Percentiles rank a stretch among this genome's conserved stretches.
phyloP scores from a whole-genome alignment of 768 basidiomycete genomes.

The Lactarius sanguifluus region DNA sequence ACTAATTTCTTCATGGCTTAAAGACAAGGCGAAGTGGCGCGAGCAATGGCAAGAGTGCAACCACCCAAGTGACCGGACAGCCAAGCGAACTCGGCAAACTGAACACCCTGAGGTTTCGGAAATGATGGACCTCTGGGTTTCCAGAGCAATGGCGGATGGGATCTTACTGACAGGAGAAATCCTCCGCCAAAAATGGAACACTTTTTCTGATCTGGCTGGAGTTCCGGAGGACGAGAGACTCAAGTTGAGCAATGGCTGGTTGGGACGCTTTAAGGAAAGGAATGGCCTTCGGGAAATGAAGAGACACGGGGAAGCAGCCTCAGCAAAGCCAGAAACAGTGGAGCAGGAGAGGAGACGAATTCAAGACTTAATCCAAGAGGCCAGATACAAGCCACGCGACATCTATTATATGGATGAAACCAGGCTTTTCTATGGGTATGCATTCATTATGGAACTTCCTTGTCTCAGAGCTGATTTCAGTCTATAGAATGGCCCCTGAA shows the following conservation, averaged over 20 bases:
- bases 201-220: neutral
- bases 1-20: no score
- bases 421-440: neutral
- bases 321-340: neutral
- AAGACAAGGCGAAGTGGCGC: no score
- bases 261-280: neutral
- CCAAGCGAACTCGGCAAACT: neutral
- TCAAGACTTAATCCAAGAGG: neutral
- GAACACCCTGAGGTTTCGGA: constrained; percentile 1
- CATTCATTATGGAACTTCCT: no score
- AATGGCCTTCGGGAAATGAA: neutral
- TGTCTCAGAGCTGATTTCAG: no score
- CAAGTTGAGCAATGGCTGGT: neutral
- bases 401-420: constrained; percentile 15
- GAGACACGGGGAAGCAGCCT: neutral
- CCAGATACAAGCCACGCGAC: neutral
- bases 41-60: no score
- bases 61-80: no score
- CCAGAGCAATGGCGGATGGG: neutral
- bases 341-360: neutral
- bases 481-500: no score
- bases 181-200: neutral
- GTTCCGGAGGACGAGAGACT: neutral
- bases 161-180: neutral
- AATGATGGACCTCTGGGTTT: constrained; percentile 2